Evolutionary conservation across 768 basidiomycete species (phyloP).

Genomic region (Pleurotus giganteus): DNA sequence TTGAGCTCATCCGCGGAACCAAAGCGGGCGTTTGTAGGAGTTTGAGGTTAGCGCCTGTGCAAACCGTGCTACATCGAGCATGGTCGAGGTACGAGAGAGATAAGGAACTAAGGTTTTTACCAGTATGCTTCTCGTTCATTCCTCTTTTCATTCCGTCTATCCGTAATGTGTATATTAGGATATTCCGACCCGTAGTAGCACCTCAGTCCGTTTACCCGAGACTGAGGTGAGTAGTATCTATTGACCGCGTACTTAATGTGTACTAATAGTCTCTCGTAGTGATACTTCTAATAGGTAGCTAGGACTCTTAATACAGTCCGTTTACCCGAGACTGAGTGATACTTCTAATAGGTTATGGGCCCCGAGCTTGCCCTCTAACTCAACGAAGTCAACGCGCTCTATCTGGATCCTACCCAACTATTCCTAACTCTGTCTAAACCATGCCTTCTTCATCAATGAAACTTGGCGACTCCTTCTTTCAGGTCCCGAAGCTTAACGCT

Average conservation of each 20-base stretch:
- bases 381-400: neutral
- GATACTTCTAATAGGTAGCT: neutral
- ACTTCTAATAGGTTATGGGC: neutral
- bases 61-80: neutral
- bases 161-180: neutral
- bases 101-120: neutral
- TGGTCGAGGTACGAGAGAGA: neutral
- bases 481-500: neutral
- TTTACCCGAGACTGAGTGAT: neutral
- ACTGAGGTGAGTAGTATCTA: no score
- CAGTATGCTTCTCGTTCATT: no score
- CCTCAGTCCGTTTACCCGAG: neutral
- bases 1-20: slow-evolving; percentile 74
- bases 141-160: neutral
- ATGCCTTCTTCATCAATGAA: neutral
- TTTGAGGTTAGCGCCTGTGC: neutral
- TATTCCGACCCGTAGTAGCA: neutral
- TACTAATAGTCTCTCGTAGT: neutral
- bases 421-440: slow-evolving; percentile 4
- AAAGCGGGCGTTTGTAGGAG: slow-evolving; percentile 53
- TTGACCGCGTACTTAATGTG: neutral
- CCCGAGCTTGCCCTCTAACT: neutral
- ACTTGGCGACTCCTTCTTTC: neutral
- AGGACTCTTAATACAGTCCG: neutral
- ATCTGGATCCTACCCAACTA: slow-evolving; percentile 9